Evolutionary conservation across 2,329 filamentous ascomycete genomes (phyloP).

Genomic region (Trichoderma sp.): DNA sequence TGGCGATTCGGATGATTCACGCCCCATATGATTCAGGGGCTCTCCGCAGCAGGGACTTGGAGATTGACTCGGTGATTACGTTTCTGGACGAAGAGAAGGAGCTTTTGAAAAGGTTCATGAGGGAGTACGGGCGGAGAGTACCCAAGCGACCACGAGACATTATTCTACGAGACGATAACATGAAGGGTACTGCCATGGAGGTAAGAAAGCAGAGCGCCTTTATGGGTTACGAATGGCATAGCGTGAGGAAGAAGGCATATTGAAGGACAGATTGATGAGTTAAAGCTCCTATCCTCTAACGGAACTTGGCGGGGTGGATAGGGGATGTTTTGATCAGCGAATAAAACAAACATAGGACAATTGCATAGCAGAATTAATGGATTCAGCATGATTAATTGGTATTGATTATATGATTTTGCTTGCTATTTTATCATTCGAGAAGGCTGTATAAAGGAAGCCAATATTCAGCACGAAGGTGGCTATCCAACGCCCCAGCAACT

Average conservation of each 20-base stretch:
- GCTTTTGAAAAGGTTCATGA: conserved; percentile 50
- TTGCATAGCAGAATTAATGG: neutral
- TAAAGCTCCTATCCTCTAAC: neutral
- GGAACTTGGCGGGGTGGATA: neutral
- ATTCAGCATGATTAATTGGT: conserved; percentile 1
- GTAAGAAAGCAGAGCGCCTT: conserved; percentile 82
- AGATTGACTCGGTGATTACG: conserved; percentile 42
- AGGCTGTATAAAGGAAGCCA: neutral
- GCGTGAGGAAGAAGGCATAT: conserved; percentile 41
- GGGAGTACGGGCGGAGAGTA: conserved; percentile 59
- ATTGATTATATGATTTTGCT: neutral
- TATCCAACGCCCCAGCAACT: neutral
- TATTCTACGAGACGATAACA: conserved; percentile 69
- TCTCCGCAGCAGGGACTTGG: conserved; percentile 49
- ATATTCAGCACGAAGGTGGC: neutral
- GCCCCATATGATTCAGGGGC: conserved; percentile 48
- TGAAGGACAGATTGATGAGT: conserved; percentile 16
- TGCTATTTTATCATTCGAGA: neutral
- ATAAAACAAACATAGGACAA: neutral
- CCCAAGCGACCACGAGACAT: conserved; percentile 81
- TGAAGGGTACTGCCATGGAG: conserved; percentile 68
- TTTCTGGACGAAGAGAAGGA: conserved; percentile 40
- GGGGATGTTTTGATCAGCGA: neutral
- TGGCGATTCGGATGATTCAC: conserved; percentile 46
- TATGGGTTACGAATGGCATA: conserved; percentile 82